phyloP scores from a whole-genome alignment of 2,329 filamentous ascomycete species.

The Botrytis hyacinthi region DNA sequence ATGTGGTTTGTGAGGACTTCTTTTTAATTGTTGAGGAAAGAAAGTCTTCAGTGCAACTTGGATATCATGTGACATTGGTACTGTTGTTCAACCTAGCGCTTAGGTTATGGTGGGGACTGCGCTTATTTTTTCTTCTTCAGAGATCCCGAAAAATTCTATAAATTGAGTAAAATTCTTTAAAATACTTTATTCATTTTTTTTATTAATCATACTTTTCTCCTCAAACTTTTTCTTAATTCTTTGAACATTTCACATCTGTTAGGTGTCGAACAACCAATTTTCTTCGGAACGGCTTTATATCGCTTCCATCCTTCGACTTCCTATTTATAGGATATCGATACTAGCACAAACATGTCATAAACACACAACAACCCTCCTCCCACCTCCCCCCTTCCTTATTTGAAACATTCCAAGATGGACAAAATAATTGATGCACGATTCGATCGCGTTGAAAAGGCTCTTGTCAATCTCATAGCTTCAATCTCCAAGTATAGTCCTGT shows the following conservation, averaged over 20 bases:
- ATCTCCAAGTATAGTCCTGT: conserved; percentile 81
- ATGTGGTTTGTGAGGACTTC: neutral
- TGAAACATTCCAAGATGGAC: conserved; percentile 50
- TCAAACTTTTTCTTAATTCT: neutral
- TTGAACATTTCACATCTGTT: neutral
- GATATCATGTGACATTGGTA: neutral
- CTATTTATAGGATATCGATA: neutral
- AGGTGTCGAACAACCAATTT: neutral
- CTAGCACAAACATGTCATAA: conserved; percentile 11
- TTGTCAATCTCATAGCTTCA: conserved; percentile 71
- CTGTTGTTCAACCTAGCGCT: neutral
- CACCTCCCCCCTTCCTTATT: neutral
- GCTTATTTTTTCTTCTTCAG: neutral
- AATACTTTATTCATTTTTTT: neutral
- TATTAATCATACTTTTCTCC: neutral
- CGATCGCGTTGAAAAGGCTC: conserved; percentile 63
- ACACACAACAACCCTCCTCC: neutral
- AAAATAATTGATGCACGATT: conserved; percentile 60
- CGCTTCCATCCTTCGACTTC: neutral
- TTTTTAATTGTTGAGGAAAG: neutral
- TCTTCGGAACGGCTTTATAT: neutral
- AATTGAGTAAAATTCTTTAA: neutral
- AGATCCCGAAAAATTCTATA: neutral
- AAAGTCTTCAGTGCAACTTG: neutral
- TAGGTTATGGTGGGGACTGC: neutral